Conservation (phyloP, 208 protist genomes). For the Leishmania gerbilli region DNA sequence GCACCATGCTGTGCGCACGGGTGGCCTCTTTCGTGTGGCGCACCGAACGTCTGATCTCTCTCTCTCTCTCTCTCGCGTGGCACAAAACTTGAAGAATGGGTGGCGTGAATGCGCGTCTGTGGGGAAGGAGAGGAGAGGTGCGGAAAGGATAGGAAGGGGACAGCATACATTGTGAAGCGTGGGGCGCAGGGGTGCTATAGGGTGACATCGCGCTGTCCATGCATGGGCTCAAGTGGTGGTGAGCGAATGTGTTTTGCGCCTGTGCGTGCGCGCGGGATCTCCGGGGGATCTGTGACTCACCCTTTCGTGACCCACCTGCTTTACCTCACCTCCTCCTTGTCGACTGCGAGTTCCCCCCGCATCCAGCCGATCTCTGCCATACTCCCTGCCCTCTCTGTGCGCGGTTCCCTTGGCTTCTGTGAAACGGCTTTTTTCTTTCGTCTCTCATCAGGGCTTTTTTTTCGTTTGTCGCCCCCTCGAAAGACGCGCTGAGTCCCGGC, state of each 20-base stretch:
- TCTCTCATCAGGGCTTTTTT: background rate
- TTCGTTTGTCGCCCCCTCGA: background rate
- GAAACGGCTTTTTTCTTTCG: background rate
- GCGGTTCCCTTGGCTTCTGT: background rate
- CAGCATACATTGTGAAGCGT: background rate
- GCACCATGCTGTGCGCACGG: background rate
- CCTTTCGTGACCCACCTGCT: background rate
- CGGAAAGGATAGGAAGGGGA: background rate
- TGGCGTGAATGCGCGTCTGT: background rate
- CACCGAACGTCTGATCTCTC: background rate
- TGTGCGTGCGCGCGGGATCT: background rate
- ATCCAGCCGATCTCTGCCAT: background rate
- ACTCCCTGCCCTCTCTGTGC: background rate
- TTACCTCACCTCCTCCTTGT: background rate
- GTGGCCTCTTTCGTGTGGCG: background rate
- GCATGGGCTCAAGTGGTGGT: background rate
- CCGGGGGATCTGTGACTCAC: too few relatives aligned
- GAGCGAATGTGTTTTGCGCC: background rate
- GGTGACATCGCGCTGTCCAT: background rate
- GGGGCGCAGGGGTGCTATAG: background rate
- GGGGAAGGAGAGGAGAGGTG: background rate
- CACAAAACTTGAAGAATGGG: background rate
- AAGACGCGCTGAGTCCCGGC: background rate
- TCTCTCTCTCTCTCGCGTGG: background rate
- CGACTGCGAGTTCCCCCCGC: background rate